phyloP scores from a whole-genome alignment of 179 eudicot species.

The Heliamphora pulchella region DNA sequence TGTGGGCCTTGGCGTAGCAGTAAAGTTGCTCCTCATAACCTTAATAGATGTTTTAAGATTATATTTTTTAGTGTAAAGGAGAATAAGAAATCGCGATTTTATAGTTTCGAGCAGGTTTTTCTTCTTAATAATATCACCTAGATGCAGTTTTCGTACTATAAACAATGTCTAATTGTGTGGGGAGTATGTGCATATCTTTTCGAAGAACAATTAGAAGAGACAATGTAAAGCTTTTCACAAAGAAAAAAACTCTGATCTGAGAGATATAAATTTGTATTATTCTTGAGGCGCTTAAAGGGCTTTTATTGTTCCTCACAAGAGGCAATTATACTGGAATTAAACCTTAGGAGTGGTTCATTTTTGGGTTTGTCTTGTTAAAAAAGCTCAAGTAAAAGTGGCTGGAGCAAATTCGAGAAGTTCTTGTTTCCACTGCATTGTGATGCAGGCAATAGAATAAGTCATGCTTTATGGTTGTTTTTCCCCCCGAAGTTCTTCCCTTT shows the following conservation, averaged over 20 bases:
- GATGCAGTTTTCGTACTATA: constrained; percentile 4
- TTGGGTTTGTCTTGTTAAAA: not conserved
- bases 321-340: not conserved
- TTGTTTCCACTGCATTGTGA: too few species aligned
- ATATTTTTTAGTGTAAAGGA: not conserved
- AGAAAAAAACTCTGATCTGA: not conserved
- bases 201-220: not conserved
- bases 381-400: too few species aligned
- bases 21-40: not conserved
- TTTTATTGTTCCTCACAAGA: not conserved
- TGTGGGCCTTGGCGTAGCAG: not conserved
- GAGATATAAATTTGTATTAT: not conserved
- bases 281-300: not conserved
- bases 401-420: too few species aligned
- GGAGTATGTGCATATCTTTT: not conserved
- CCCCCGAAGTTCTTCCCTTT: too few species aligned
- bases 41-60: not conserved
- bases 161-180: not conserved
- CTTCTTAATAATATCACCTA: not conserved
- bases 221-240: not conserved
- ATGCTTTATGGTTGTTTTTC: too few species aligned
- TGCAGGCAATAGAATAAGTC: too few species aligned
- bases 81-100: not conserved
- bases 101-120: not conserved
- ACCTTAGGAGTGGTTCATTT: not conserved